Percentiles rank a stretch among this genome's conserved stretches.
phyloP scores from a whole-genome alignment of 257 asterid species.

The Craterostigma plantagineum region DNA sequence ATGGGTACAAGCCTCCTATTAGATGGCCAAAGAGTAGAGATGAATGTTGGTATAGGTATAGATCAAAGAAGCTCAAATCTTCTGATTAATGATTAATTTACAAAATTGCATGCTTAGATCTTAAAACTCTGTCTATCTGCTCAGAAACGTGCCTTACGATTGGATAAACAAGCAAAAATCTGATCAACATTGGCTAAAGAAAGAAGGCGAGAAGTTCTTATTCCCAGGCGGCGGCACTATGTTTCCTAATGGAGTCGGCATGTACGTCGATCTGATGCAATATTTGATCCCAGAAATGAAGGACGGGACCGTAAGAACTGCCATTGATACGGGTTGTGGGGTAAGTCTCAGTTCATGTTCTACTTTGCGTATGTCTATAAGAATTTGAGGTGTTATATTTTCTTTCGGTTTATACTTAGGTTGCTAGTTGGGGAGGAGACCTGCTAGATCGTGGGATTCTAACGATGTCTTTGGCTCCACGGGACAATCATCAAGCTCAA shows the following conservation, averaged over 20 bases:
- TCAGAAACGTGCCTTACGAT: slow-evolving; percentile 37
- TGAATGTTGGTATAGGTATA: slow-evolving; percentile 93
- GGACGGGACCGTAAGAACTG: slow-evolving; percentile 33
- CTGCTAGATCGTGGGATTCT: slow-evolving; percentile 32
- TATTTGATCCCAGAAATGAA: slow-evolving; percentile 33
- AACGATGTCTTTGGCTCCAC: slow-evolving; percentile 43
- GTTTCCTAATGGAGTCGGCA: slow-evolving; percentile 33
- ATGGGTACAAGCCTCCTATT: slow-evolving; percentile 61
- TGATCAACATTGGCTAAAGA: slow-evolving; percentile 36
- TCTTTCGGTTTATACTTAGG: slow-evolving; percentile 13
- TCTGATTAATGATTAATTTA: slow-evolving; percentile 3
- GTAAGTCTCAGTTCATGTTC: slow-evolving; percentile 16
- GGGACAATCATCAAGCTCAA: slow-evolving; percentile 50
- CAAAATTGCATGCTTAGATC: slow-evolving; percentile 5
- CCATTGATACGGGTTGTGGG: slow-evolving; percentile 54
- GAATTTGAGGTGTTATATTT: not conserved
- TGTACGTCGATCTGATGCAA: slow-evolving; percentile 29
- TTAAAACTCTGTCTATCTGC: too few relatives aligned
- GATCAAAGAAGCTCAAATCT: slow-evolving; percentile 3
- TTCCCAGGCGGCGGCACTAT: slow-evolving; percentile 52
- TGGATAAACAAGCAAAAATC: slow-evolving; percentile 39
- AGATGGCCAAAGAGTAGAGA: slow-evolving; percentile 85
- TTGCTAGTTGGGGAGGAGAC: slow-evolving; percentile 50
- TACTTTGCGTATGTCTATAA: not conserved
- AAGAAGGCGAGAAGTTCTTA: slow-evolving; percentile 34